phyloP scores from a whole-genome alignment of 1,284 basidiomycete genomes.

The Stereum hirsutum region DNA sequence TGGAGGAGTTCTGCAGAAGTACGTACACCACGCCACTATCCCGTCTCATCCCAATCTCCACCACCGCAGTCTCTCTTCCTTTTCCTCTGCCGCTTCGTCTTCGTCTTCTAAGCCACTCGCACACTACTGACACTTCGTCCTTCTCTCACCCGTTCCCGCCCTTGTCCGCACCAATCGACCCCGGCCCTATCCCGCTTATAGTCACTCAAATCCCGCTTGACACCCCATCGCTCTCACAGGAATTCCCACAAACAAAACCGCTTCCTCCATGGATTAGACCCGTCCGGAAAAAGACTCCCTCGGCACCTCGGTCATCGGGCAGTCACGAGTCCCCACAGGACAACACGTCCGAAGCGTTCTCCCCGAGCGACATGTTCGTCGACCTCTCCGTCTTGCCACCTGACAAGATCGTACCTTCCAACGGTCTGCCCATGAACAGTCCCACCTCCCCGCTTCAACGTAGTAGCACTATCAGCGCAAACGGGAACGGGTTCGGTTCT shows the following conservation, averaged over 20 bases:
- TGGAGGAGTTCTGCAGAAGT: conserved; percentile 90
- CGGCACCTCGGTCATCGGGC: conserved; percentile 28
- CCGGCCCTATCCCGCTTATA: conserved; percentile 23
- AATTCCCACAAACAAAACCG: conserved; percentile 36
- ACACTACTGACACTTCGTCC: too few species aligned
- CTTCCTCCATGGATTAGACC: conserved; percentile 83
- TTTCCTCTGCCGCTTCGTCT: too few species aligned
- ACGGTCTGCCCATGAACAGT: not conserved
- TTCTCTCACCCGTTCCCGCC: conserved; percentile 4
- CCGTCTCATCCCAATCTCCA: conserved; percentile 2
- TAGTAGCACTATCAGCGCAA: too few species aligned
- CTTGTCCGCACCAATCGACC: not conserved
- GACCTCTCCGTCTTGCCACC: conserved; percentile 16
- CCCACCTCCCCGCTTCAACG: conserved; percentile 2
- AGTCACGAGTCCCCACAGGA: conserved; percentile 40
- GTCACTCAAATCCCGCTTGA: conserved; percentile 86
- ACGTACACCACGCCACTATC: conserved; percentile 22
- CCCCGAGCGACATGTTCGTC: conserved; percentile 45
- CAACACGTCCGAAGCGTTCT: conserved; percentile 56
- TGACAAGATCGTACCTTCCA: not conserved
- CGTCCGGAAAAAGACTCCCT: conserved; percentile 65
- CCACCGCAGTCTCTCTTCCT: not conserved
- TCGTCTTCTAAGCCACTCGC: too few species aligned
- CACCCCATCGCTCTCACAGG: conserved; percentile 36
- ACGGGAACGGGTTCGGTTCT: too few species aligned